A percentile compares a stretch with the other conserved stretches of the same genome.
Conservation (phyloP, 202 grass and related monocot genomes). For the Zizania palustris region DNA sequence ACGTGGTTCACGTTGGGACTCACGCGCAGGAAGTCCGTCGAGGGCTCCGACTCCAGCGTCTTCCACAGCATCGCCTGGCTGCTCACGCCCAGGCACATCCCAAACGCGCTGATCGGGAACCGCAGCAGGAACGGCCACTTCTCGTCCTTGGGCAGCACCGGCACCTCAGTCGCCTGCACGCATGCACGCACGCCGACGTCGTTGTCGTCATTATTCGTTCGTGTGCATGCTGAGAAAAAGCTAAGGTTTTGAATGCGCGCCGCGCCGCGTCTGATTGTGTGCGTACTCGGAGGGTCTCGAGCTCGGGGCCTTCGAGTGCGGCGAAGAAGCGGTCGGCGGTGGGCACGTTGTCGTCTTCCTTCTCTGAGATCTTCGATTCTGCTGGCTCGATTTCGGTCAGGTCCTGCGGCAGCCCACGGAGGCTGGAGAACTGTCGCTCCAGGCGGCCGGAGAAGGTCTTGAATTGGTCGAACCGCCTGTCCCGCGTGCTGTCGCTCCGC, state of each 20-base stretch:
- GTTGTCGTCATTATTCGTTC: neutral
- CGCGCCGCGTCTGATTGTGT: neutral
- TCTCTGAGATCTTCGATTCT: conserved; percentile 31
- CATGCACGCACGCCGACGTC: neutral
- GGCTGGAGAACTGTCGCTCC: conserved; percentile 64
- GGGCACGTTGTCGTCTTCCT: conserved; percentile 42
- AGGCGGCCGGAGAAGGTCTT: conserved; percentile 82
- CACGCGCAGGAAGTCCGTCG: conserved; percentile 55
- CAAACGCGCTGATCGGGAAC: conserved; percentile 70
- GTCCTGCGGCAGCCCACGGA: conserved; percentile 51
- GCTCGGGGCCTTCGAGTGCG: conserved; percentile 75
- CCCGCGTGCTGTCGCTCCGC: conserved; percentile 44
- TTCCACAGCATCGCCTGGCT: conserved; percentile 83
- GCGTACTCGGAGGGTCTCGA: conserved; percentile 67
- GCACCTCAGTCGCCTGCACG: conserved; percentile 49
- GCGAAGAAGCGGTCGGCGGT: conserved; percentile 78
- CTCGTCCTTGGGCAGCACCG: conserved; percentile 62
- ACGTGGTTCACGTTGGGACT: conserved; percentile 41
- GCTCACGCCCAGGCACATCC: conserved; percentile 79
- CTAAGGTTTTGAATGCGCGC: neutral
- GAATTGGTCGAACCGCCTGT: conserved; percentile 67
- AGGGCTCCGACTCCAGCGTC: conserved; percentile 48
- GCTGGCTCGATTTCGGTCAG: neutral
- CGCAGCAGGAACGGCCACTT: conserved; percentile 87
- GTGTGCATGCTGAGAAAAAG: neutral